Percentiles rank a stretch among this genome's conserved stretches.
phyloP scores from a whole-genome alignment of 306 rosid genomes.

The Gastrolobium bilobum region DNA sequence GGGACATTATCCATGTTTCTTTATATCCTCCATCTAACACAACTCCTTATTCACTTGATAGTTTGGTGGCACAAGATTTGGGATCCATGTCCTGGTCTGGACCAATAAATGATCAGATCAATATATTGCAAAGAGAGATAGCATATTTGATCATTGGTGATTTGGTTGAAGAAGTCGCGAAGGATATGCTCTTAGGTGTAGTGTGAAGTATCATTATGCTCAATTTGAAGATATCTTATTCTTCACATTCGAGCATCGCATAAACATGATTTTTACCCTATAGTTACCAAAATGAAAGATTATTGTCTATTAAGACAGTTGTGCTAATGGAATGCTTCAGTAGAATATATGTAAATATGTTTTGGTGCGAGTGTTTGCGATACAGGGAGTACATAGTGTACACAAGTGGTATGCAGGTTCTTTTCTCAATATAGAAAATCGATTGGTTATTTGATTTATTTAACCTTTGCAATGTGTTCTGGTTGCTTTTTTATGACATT shows the following conservation, averaged over 20 bases:
- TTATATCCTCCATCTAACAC: conserved; percentile 53
- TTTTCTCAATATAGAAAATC: background rate
- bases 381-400: conserved; percentile 45
- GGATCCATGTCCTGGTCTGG: conserved; percentile 59
- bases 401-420: conserved; percentile 41
- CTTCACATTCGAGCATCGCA: conserved; percentile 38
- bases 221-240: background rate
- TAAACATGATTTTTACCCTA: conserved; percentile 32
- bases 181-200: conserved; percentile 58
- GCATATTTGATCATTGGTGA: conserved; percentile 64
- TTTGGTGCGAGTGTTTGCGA: conserved; percentile 45
- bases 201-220: conserved; percentile 3
- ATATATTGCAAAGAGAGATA: conserved; percentile 59
- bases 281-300: conserved; percentile 37
- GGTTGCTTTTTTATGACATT: background rate
- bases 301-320: conserved; percentile 38
- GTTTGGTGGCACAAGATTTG: conserved; percentile 63
- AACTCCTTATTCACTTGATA: conserved; percentile 58
- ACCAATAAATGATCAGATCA: conserved; percentile 58
- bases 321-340: conserved; percentile 34
- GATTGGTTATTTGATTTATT: conserved; percentile 17
- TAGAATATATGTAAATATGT: conserved; percentile 37
- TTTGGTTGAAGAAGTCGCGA: conserved; percentile 68
- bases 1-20: conserved; percentile 58
- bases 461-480: background rate